Conservation (phyloP, 2,329 filamentous ascomycete species). For the Bipolaris zeicola region DNA sequence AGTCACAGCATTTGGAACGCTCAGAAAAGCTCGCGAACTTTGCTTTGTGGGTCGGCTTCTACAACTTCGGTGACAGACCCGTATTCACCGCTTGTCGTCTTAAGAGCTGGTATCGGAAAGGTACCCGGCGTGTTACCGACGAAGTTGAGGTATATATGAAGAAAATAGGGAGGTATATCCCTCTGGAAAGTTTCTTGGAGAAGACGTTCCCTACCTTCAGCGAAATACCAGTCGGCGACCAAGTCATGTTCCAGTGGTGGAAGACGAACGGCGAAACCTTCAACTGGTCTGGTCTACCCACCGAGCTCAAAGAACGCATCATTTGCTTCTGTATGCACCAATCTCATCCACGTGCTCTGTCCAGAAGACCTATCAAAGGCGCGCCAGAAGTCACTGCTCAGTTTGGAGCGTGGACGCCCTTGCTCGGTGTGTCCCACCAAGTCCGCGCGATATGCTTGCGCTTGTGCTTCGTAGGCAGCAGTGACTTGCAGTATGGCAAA, state of each 20-base stretch:
- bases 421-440: constrained; percentile 32
- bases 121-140: not conserved
- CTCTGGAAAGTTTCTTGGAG: constrained; percentile 14
- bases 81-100: constrained; percentile 4
- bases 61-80: constrained; percentile 3
- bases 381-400: constrained; percentile 24
- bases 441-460: constrained; percentile 29
- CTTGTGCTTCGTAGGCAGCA: constrained; percentile 28
- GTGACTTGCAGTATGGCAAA: not conserved
- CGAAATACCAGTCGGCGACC: not conserved
- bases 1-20: not conserved
- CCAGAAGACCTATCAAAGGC: not conserved
- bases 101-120: not conserved
- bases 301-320: constrained; percentile 35
- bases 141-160: not conserved
- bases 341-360: not conserved
- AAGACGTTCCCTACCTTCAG: constrained; percentile 7
- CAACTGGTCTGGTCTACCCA: constrained; percentile 32
- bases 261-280: constrained; percentile 29
- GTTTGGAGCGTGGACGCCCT: constrained; percentile 21
- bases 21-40: not conserved
- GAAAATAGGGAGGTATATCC: not conserved
- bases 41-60: constrained; percentile 13
- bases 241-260: constrained; percentile 29
- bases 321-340: constrained; percentile 27